phyloP scores from a whole-genome alignment of 2,329 filamentous ascomycete species.

The Hymenoscyphus albidus region DNA sequence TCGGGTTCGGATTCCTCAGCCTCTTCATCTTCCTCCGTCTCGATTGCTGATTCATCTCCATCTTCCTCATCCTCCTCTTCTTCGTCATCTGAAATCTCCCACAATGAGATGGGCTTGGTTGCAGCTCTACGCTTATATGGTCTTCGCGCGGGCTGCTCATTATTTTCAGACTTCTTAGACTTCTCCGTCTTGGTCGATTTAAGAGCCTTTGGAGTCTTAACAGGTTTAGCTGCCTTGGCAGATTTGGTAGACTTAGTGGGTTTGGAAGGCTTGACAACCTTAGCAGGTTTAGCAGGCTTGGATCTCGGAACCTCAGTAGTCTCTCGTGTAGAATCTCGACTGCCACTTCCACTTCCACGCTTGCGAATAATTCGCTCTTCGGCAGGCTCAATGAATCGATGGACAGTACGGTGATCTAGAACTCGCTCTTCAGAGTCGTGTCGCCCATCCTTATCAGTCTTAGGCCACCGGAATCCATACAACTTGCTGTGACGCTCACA shows the following conservation, averaged over 20 bases:
- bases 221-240: not conserved
- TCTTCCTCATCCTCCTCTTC: not conserved
- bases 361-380: conserved; percentile 50
- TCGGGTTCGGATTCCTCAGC: not conserved
- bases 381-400: conserved; percentile 73
- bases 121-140: not conserved
- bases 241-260: not conserved
- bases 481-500: conserved; percentile 95
- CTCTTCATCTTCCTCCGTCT: not conserved
- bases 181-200: not conserved
- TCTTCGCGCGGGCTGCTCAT: not conserved
- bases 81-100: not conserved
- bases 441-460: conserved; percentile 77
- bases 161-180: not conserved
- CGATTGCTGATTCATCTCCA: not conserved
- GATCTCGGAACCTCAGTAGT: conserved; percentile 6
- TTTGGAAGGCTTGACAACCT: not conserved
- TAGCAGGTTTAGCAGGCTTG: not conserved
- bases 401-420: conserved; percentile 80
- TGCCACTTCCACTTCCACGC: conserved; percentile 22
- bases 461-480: conserved; percentile 94
- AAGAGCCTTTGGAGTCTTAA: not conserved
- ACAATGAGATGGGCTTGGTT: not conserved
- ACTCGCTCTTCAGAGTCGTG: conserved; percentile 64
- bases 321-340: conserved; percentile 23